Evolutionary conservation across 805 yeast species (phyloP), one percentile per base, ranked within the genome.

Genomic region (Starmerella vitae): DNA sequence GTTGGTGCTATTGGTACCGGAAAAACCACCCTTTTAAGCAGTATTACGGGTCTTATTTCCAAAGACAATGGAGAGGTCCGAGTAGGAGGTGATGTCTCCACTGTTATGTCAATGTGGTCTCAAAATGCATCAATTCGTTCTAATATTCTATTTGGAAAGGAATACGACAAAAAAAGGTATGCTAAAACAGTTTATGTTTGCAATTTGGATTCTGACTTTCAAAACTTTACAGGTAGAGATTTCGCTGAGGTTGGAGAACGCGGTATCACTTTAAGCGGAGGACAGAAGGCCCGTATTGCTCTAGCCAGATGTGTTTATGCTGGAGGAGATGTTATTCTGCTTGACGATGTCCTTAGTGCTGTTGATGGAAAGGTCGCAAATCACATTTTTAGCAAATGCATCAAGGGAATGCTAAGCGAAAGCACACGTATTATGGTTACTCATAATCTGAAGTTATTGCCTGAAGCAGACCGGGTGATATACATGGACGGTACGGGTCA

Each of bases 221-320:
- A 71, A 12, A 66, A 69, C 26, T 62, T 84, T 26, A 76, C 78
- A 4, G 82, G 76, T 28, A 85, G 91, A 21, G 94, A 83, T 53
- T 54, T 49, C 34, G 42, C 46, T 1, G 93, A 84, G 59, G 78
- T 83, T 49, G 94, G 94, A 42, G 94, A 83, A 56, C 69, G 86
- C 46, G 94, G 94, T 51, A 78, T 84, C 41, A 84, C 91, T 0
- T 61, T 83, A 33, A 79, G 91, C 8, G 94, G 94, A 37, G 94
- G 94, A 36, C 94, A 83, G 56, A 84, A 83, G 62, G 91, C 93
- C 0, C 71, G 94, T 56, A 75, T 83, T 45, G 76, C 75, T 51
- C 63, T 83, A 37, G 94, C 94, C 1, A 69, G 94, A 49, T 80
- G 91, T 2, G 83, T 78, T 1, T 83, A 83, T 51, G 70, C 73